Evolutionary conservation across 257 asterid genomes (phyloP), one percentile per base, ranked within the genome.

Genomic region (Gentiana straminea): DNA sequence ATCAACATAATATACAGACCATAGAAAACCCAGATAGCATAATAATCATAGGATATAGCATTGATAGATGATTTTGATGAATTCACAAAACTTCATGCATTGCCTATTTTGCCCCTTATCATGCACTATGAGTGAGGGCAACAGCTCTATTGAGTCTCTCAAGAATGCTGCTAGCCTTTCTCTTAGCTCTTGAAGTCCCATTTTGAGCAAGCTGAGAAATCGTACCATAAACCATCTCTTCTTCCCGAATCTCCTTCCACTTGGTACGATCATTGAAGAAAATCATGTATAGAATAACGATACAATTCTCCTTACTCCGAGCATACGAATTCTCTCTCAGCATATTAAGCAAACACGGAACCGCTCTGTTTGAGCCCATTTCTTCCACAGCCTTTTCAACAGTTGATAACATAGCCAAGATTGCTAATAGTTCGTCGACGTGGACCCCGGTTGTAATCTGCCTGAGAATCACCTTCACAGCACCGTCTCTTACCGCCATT

Each of bases 131-230:
- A 36, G 80, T 90, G 36, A 71, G 73, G 59, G 74, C 67, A 65
- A 64, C 59, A 8, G 75, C 70, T 65, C 83, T 60, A 47, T 73
- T 80, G 53, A 90, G 73, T 60, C 91, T 77, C 57, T 83, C 95
- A 2, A 91, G 95, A 63, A 91, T 78, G 70, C 79, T 80, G 15
- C 56, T 64, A 8, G 98, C 96, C 79, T 91, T 91, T 55, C 98
- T 83, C 80, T 78, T 75, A 6, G 98, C 95, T 63, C 98, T 67
- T 8, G 96, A 74, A 13, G 92, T 81, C 49, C 98, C 98, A 51
- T 79, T 74, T 57, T 70, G 70, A 52, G 81, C 81, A 3, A 91
- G 79, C 62, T 70, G 77, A 58, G 96, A 81, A 45, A 91, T 70
- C 0, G 96, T 84, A 0, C 77, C 73, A 32, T 82, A 15, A 13